Percentiles rank a stretch among this genome's conserved stretches.
Conservation (phyloP, 2,329 filamentous ascomycete genomes). For the Aspergillus fructus region DNA sequence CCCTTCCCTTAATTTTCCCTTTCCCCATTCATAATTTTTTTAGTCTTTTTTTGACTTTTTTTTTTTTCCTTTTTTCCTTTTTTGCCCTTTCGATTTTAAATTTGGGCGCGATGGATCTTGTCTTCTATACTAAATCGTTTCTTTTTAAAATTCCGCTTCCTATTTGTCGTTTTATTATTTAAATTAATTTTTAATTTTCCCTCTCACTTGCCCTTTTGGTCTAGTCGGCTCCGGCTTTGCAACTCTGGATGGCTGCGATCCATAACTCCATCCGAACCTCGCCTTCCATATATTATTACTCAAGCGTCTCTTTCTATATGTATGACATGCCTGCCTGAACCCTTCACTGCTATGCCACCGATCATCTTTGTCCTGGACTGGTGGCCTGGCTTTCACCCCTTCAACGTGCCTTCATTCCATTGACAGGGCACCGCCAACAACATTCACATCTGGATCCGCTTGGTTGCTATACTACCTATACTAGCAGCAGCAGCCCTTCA, state of each 20-base stretch:
- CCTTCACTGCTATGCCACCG: slow-evolving; percentile 11
- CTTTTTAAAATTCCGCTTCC: slow-evolving; percentile 14
- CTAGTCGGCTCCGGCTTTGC: slow-evolving; percentile 15
- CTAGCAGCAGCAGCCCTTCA: background rate
- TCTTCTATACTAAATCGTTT: slow-evolving; percentile 43
- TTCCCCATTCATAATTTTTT: slow-evolving; percentile 8
- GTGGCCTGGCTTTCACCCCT: slow-evolving; percentile 52
- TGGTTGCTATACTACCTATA: slow-evolving; percentile 8
- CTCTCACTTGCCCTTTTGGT: slow-evolving; percentile 18
- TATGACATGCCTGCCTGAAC: slow-evolving; percentile 10
- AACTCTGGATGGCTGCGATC: slow-evolving; percentile 12
- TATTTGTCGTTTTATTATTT: slow-evolving; percentile 10
- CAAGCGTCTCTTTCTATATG: slow-evolving; percentile 13
- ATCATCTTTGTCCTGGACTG: slow-evolving; percentile 45
- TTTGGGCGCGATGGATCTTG: slow-evolving; percentile 16
- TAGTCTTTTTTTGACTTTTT: slow-evolving; percentile 32
- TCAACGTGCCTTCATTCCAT: slow-evolving; percentile 35
- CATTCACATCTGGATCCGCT: slow-evolving; percentile 26
- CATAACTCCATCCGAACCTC: slow-evolving; percentile 15
- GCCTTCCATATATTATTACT: slow-evolving; percentile 17
- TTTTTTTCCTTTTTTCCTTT: slow-evolving; percentile 13
- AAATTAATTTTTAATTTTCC: slow-evolving; percentile 14
- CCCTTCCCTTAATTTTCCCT: slow-evolving; percentile 7
- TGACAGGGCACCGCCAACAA: slow-evolving; percentile 24
- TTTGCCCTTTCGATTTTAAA: slow-evolving; percentile 16